Base-by-base conservation (phyloP, 495 filamentous ascomycete genomes). In the Pseudoneurospora amorphoporcata region DNA sequence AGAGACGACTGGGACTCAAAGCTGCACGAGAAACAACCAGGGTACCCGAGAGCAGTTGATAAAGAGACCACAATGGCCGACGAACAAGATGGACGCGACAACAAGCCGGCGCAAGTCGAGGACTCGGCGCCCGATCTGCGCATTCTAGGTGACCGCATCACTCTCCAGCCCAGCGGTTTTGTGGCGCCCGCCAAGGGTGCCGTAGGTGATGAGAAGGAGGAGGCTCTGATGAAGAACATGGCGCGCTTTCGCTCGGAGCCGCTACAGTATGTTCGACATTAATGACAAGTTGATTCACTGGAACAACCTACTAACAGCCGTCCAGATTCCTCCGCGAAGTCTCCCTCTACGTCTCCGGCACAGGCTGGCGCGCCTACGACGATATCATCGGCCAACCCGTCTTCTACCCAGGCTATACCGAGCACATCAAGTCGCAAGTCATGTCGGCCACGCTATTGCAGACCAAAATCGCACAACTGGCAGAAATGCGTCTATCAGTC, bases 291-390 rank as follows among this genome's bases (percentile, higher is more conserved):
- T 0, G 19, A 29, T 9, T 12, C 8, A 17, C 7, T 69, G 16
- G 19, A 53, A 10, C 73, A 5, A 71, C 72, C 70, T 6, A 71
- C 78, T 79, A 75, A 77, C 72, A 19, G 47, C 68, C 19, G 39
- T 81, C 90, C 77, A 91, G 93, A 72, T 98, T 97, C 81, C 89
- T 99, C 40, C 92, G 94, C 72, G 95, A 99, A 84, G 90, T 98
- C 73, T 92, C 90, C 71, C 84, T 96, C 61, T 92, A 98, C 80
- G 91, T 97, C 74, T 93, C 91, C 6, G 95, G 95, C 70, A 91
- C 91, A 4, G 94, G 93, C 71, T 99, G 95, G 95, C 90, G 95
- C 70, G 91, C 91, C 73, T 99, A 99, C 84, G 93, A 98, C 80
- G 84, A 92, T 70, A 86, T 93, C 74, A 89, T 98, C 75, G 95